phyloP scores from a whole-genome alignment of 2,329 filamentous ascomycete genomes.

The Dactylonectria macrodidyma region DNA sequence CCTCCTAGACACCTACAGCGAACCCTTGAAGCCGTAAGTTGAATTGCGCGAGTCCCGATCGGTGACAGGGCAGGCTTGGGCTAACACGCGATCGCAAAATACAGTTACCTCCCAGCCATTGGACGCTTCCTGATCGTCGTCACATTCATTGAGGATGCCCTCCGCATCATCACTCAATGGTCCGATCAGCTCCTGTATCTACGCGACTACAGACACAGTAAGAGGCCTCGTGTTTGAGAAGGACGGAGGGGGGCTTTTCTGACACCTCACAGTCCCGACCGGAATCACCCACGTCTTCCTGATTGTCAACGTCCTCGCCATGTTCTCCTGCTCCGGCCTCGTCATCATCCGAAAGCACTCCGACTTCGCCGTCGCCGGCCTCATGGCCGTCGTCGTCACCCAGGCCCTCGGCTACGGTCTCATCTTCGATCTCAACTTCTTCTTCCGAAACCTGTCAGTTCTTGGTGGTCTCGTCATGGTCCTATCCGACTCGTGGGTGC shows the following conservation, averaged over 20 bases:
- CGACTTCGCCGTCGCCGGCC: conserved; percentile 91
- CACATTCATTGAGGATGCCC: conserved; percentile 96
- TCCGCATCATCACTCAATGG: conserved; percentile 98
- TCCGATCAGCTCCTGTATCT: conserved; percentile 94
- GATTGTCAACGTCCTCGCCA: conserved; percentile 89
- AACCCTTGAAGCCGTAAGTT: conserved; percentile 91
- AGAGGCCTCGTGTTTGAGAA: conserved; percentile 53
- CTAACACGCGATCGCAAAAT: conserved; percentile 37
- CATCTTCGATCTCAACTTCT: conserved; percentile 99
- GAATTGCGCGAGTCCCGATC: conserved; percentile 10
- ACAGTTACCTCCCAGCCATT: conserved; percentile 92
- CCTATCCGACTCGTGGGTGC: conserved; percentile 96
- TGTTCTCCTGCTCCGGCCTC: conserved; percentile 84
- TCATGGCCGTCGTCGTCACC: conserved; percentile 91
- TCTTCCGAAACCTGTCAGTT: conserved; percentile 97
- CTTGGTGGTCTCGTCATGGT: conserved; percentile 99
- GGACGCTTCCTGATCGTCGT: conserved; percentile 98
- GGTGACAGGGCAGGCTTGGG: conserved; percentile 23
- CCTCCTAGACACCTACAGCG: conserved; percentile 86
- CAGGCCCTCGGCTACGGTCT: conserved; percentile 97
- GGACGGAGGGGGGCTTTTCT: conserved; percentile 24
- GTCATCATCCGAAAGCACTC: conserved; percentile 95
- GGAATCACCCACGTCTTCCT: conserved; percentile 96
- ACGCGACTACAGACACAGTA: conserved; percentile 93
- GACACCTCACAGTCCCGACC: conserved; percentile 76